These are phyloP conservation scores for Trichoderma gracile DNA, from an alignment of 2,329 filamentous ascomycete species.

Conservation along the genomic window DNA sequence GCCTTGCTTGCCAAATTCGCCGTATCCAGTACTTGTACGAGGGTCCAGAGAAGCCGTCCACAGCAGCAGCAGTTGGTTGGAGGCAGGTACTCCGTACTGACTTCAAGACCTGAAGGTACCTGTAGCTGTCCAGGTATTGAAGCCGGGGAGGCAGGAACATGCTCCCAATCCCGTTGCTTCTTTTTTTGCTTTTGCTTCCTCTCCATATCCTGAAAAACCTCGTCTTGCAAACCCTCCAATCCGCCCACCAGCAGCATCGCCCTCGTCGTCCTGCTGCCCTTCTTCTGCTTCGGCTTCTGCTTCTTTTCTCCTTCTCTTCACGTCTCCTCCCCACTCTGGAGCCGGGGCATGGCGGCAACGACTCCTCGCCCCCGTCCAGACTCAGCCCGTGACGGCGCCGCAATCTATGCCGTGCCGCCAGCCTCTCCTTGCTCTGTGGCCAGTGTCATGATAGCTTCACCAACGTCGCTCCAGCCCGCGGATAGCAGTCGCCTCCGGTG, in stretches of 20 bases:
- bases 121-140: background rate
- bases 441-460: conserved; percentile 27
- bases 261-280: background rate
- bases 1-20: background rate
- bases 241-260: background rate
- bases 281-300: no score
- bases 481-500: conserved; percentile 12
- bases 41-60: background rate
- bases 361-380: background rate
- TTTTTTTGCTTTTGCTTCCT: background rate
- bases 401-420: conserved; percentile 7
- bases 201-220: background rate
- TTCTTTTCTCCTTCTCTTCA: background rate
- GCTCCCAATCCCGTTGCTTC: background rate
- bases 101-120: no score
- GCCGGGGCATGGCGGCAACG: conserved; percentile 17
- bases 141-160: conserved; percentile 1
- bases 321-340: background rate
- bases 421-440: conserved; percentile 10
- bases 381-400: conserved; percentile 17
- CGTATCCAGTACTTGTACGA: background rate
- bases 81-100: no score
- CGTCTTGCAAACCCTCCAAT: background rate
- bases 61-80: no score
- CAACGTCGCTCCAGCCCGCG: conserved; percentile 8